A percentile compares a stretch with the other conserved stretches of the same genome.
Conservation (phyloP, 2,329 filamentous ascomycete species). For the Curvularia sp. region DNA sequence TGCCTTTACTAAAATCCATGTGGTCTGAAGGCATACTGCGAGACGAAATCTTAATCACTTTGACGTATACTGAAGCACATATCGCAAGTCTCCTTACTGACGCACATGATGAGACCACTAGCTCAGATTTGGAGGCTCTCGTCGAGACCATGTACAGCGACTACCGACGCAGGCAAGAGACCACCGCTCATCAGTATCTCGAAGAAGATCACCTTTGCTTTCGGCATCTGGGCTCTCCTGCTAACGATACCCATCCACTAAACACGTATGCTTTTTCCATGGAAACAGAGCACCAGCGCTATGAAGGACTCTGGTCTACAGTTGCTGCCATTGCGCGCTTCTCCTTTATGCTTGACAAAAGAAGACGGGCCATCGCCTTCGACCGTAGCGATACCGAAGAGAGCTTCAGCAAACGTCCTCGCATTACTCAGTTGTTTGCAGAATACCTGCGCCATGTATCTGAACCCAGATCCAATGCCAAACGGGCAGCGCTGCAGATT, state of each 20-base stretch:
- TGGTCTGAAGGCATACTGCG: slow-evolving; percentile 72
- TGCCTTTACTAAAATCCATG: slow-evolving; percentile 76
- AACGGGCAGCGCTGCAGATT: slow-evolving; percentile 62
- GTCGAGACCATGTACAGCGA: slow-evolving; percentile 76
- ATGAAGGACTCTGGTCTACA: slow-evolving; percentile 48
- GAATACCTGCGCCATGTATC: slow-evolving; percentile 51
- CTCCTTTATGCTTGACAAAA: slow-evolving; percentile 45
- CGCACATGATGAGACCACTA: slow-evolving; percentile 34
- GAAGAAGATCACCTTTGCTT: slow-evolving; percentile 76
- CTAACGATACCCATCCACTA: slow-evolving; percentile 33
- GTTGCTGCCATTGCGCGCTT: slow-evolving; percentile 52
- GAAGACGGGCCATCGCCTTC: slow-evolving; percentile 25
- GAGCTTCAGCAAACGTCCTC: slow-evolving; percentile 47
- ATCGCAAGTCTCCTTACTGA: slow-evolving; percentile 45
- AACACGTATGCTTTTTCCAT: slow-evolving; percentile 42
- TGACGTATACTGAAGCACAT: slow-evolving; percentile 66
- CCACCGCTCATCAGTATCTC: slow-evolving; percentile 55
- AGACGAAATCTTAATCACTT: slow-evolving; percentile 75
- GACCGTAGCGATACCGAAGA: slow-evolving; percentile 33
- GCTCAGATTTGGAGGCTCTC: slow-evolving; percentile 66
- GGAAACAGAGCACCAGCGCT: slow-evolving; percentile 43
- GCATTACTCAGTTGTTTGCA: slow-evolving; percentile 49
- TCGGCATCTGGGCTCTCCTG: slow-evolving; percentile 53
- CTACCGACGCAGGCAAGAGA: slow-evolving; percentile 74
- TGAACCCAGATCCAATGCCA: slow-evolving; percentile 47